phyloP scores from a whole-genome alignment of 2,329 filamentous ascomycete species.

The Exophiala calicioides region DNA sequence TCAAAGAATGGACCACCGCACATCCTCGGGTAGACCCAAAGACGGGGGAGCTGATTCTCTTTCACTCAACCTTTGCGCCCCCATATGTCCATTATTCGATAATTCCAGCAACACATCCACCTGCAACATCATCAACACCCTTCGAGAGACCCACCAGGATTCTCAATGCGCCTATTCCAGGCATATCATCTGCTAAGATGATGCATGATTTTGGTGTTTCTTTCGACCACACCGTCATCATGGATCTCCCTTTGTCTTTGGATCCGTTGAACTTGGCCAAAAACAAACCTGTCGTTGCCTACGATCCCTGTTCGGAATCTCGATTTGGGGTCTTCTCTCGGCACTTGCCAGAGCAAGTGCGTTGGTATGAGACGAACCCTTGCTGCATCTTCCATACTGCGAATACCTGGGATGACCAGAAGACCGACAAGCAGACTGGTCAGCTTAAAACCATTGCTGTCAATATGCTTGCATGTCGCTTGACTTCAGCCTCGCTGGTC shows the following conservation, averaged over 20 bases:
- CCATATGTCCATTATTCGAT: constrained; percentile 70
- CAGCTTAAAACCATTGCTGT: constrained; percentile 46
- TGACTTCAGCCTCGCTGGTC: constrained; percentile 66
- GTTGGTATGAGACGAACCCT: constrained; percentile 68
- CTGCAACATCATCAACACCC: constrained; percentile 33
- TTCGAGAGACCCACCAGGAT: constrained; percentile 32
- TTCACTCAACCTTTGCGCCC: constrained; percentile 65
- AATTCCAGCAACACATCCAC: constrained; percentile 45
- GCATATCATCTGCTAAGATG: constrained; percentile 66
- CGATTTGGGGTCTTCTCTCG: constrained; percentile 70
- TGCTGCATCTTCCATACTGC: constrained; percentile 73
- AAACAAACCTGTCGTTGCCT: constrained; percentile 60
- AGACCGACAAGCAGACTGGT: constrained; percentile 33
- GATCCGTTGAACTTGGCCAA: constrained; percentile 63
- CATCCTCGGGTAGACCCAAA: constrained; percentile 65
- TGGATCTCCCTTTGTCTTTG: constrained; percentile 68
- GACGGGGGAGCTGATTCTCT: constrained; percentile 67
- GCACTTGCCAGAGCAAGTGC: constrained; percentile 56
- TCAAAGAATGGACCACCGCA: constrained; percentile 71
- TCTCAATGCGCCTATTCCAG: constrained; percentile 60
- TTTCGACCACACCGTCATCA: constrained; percentile 62
- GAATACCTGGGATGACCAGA: constrained; percentile 65
- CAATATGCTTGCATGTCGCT: constrained; percentile 65
- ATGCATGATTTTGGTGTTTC: constrained; percentile 78
- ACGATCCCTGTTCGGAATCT: constrained; percentile 58